Conservation (phyloP, 2,329 filamentous ascomycete genomes). For the Phialophora tarda region DNA sequence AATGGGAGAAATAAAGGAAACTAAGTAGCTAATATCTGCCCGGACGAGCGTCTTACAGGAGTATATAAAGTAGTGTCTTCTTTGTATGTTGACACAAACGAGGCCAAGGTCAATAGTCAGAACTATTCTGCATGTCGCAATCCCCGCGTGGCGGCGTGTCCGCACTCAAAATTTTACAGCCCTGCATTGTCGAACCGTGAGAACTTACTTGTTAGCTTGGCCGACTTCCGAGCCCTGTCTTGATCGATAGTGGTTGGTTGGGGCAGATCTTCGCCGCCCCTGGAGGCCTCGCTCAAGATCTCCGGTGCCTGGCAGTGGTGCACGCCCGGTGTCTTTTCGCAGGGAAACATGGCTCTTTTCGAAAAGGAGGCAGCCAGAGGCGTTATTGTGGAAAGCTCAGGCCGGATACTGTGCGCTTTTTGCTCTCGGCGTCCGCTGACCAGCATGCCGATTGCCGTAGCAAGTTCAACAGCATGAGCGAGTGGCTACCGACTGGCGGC, state of each 20-base stretch:
- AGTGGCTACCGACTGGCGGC: neutral
- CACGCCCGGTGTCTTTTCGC: neutral
- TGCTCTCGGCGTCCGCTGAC: neutral
- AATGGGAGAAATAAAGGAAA: constrained; percentile 2
- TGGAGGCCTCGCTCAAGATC: neutral
- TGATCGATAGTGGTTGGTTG: neutral
- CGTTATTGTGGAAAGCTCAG: neutral
- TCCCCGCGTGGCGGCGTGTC: constrained; percentile 15
- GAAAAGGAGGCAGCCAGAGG: constrained; percentile 6
- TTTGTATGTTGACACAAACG: neutral
- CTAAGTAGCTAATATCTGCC: neutral
- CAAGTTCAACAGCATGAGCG: neutral
- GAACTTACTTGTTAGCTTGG: neutral
- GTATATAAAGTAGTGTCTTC: constrained; percentile 12
- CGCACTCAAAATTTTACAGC: constrained; percentile 16
- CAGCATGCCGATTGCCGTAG: neutral
- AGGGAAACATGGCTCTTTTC: neutral
- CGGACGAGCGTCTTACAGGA: neutral
- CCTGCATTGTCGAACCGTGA: neutral
- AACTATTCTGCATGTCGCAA: constrained; percentile 20
- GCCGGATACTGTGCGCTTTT: neutral
- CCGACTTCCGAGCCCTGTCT: constrained; percentile 4
- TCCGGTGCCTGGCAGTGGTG: constrained; percentile 30
- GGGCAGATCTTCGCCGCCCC: neutral
- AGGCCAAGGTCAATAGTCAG: constrained; percentile 13